A percentile compares a stretch with the other conserved stretches of the same genome.
phyloP scores from a whole-genome alignment of 805 yeast species.

The Myxozyma kluyveri region DNA sequence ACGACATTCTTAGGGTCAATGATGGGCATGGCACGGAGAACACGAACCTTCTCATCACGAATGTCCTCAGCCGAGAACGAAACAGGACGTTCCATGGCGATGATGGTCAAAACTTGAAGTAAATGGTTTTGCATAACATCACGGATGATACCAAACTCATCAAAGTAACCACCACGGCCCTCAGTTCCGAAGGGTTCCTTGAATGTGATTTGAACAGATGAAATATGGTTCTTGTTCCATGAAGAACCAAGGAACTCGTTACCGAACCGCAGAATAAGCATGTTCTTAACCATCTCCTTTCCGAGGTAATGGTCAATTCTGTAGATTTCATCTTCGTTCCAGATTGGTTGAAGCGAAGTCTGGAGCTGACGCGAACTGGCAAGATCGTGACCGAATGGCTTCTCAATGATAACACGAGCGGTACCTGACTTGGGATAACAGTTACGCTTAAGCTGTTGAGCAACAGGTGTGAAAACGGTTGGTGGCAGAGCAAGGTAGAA shows the following conservation, averaged over 20 bases:
- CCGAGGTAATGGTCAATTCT: conserved; percentile 98
- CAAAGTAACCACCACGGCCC: conserved; percentile 98
- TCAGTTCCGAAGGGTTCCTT: conserved; percentile 99
- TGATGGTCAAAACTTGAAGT: conserved; percentile 82
- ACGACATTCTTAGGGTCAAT: conserved; percentile 65
- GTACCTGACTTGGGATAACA: conserved; percentile 63
- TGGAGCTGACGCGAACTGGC: conserved; percentile 75
- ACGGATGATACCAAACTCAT: conserved; percentile 88
- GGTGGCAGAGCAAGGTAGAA: conserved; percentile 96
- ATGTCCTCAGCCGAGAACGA: conserved; percentile 89
- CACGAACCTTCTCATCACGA: conserved; percentile 94
- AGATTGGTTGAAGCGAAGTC: conserved; percentile 72
- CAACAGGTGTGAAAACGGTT: conserved; percentile 78
- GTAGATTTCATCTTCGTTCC: conserved; percentile 85
- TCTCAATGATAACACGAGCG: conserved; percentile 85
- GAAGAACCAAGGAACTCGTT: conserved; percentile 83
- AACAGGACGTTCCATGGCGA: conserved; percentile 94
- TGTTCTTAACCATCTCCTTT: conserved; percentile 95
- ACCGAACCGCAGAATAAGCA: conserved; percentile 84
- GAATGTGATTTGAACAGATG: conserved; percentile 82
- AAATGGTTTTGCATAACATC: conserved; percentile 98
- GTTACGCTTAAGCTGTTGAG: conserved; percentile 63
- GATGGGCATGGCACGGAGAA: conserved; percentile 74
- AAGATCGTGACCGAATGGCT: conserved; percentile 95
- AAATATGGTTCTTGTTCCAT: conserved; percentile 80